Evolutionary conservation across 176 grass and related monocot species (phyloP).

Genomic region (Rhynchospora breviuscula): DNA sequence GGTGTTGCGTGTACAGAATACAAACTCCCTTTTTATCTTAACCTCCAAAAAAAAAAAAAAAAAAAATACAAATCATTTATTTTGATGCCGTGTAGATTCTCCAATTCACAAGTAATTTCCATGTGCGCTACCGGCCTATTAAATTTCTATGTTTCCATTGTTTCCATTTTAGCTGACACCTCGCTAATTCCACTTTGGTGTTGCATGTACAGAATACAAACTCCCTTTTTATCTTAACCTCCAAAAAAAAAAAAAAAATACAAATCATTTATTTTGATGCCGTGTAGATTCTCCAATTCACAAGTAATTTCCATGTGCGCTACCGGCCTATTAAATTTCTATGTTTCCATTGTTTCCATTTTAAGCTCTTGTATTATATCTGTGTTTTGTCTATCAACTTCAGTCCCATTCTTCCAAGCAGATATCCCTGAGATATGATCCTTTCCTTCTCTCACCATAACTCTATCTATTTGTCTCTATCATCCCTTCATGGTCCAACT

Average conservation of each 20-base stretch:
- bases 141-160: background rate
- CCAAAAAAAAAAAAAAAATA: too few species aligned
- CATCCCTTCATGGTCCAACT: slow-evolving; percentile 1
- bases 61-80: too few species aligned
- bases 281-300: background rate
- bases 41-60: too few species aligned
- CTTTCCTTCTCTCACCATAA: background rate
- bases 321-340: background rate
- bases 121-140: background rate
- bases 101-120: background rate
- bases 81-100: background rate
- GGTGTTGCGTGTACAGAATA: too few species aligned
- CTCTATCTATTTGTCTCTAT: slow-evolving; percentile 3
- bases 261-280: background rate
- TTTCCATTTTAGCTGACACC: background rate
- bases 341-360: background rate
- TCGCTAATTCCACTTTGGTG: too few species aligned
- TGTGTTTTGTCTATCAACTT: background rate
- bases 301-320: background rate
- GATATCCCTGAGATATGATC: slow-evolving; percentile 6
- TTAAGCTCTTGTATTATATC: background rate
- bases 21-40: too few species aligned
- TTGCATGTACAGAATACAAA: too few species aligned
- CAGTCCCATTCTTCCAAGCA: background rate
- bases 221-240: too few species aligned